phyloP scores from a whole-genome alignment of 2,329 filamentous ascomycete species.

The Ceratocystis destructans region DNA sequence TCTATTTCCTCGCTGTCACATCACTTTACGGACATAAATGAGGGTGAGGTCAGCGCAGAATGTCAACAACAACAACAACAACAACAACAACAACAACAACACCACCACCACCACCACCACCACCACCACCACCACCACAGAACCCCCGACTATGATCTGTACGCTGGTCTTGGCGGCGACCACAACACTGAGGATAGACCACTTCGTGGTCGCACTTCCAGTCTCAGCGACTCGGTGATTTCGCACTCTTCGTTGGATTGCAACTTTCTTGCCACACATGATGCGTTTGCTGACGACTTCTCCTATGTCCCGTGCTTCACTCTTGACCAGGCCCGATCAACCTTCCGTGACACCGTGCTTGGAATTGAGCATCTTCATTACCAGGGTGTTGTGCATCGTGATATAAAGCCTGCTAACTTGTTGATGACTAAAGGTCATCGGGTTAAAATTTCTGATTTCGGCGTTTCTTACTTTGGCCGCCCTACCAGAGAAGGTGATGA shows the following conservation, averaged over 20 bases:
- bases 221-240: conserved; percentile 64
- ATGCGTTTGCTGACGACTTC: conserved; percentile 69
- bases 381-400: conserved; percentile 69
- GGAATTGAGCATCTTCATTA: conserved; percentile 89
- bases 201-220: conserved; percentile 57
- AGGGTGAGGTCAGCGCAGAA: conserved; percentile 1
- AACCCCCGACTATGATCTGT: conserved; percentile 2
- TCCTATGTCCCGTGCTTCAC: conserved; percentile 91
- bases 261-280: conserved; percentile 39
- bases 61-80: not conserved
- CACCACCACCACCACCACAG: not conserved
- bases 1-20: conserved; percentile 31
- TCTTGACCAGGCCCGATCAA: conserved; percentile 62
- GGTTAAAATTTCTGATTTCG: conserved; percentile 97
- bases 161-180: not conserved
- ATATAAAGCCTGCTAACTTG: conserved; percentile 82
- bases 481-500: conserved; percentile 71
- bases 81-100: no score
- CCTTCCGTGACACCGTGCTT: conserved; percentile 84
- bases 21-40: conserved; percentile 8
- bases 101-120: not conserved
- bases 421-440: conserved; percentile 72
- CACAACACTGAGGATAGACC: conserved; percentile 39
- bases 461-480: conserved; percentile 89
- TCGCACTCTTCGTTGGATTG: conserved; percentile 53